phyloP scores from a whole-genome alignment of 768 basidiomycete genomes.

The Tricholoma sp. region DNA sequence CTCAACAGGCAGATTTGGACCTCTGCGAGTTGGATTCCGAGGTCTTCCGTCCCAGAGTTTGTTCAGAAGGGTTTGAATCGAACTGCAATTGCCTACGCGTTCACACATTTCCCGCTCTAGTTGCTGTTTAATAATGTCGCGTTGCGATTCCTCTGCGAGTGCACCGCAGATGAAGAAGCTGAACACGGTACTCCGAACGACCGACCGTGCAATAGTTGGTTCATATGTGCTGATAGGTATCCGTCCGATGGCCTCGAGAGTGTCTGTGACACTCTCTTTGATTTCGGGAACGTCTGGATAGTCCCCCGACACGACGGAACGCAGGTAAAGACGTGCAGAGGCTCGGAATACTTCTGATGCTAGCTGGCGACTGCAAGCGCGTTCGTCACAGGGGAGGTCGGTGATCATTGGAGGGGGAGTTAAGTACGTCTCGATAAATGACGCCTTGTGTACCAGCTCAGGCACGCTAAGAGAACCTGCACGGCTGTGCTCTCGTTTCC shows the following conservation, averaged over 20 bases:
- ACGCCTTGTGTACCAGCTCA: conserved; percentile 51
- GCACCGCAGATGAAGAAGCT: conserved; percentile 70
- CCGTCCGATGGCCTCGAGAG: conserved; percentile 43
- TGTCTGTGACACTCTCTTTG: conserved; percentile 44
- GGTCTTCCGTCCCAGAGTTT: conserved; percentile 50
- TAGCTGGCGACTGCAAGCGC: conserved; percentile 34
- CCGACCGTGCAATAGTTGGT: conserved; percentile 38
- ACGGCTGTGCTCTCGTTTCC: conserved; percentile 47
- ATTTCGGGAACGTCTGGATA: conserved; percentile 65
- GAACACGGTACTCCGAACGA: conserved; percentile 77
- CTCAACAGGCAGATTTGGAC: conserved; percentile 33
- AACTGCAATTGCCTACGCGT: conserved; percentile 60
- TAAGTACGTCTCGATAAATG: conserved; percentile 42
- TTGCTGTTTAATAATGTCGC: conserved; percentile 35
- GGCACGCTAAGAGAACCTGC: conserved; percentile 52
- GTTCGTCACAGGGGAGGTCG: conserved; percentile 8
- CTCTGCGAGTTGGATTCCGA: neutral
- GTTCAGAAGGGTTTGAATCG: conserved; percentile 48
- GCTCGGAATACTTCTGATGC: conserved; percentile 67
- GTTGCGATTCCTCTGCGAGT: conserved; percentile 45
- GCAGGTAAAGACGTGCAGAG: conserved; percentile 69
- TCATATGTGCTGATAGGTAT: conserved; percentile 9
- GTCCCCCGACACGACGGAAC: conserved; percentile 73
- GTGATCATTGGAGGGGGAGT: conserved; percentile 18
- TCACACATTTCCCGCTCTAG: conserved; percentile 49